Conservation (phyloP, 768 basidiomycete genomes). For the Lactifluus rugatus region DNA sequence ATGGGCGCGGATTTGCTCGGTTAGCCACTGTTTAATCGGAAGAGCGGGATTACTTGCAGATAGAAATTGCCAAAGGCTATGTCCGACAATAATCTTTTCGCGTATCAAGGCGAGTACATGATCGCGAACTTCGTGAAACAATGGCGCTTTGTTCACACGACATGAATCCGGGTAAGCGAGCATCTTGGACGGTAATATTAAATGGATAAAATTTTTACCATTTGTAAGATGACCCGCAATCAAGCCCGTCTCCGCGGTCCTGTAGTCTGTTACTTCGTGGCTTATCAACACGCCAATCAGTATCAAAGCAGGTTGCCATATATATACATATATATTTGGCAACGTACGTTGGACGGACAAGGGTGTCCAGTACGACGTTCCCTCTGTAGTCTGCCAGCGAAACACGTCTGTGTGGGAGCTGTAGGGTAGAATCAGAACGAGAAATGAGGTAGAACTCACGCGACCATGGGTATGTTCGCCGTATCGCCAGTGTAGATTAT, state of each 20-base stretch:
- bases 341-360: constrained; percentile 42
- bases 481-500: constrained; percentile 34
- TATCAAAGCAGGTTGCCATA: neutral
- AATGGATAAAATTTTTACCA: constrained; percentile 27
- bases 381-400: constrained; percentile 43
- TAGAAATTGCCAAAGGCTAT: constrained; percentile 43
- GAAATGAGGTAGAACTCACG: constrained; percentile 29
- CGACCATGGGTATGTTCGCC: constrained; percentile 41
- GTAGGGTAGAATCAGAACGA: neutral
- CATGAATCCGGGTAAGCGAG: neutral
- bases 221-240: constrained; percentile 30
- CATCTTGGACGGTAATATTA: neutral
- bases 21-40: constrained; percentile 1
- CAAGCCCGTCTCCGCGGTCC: constrained; percentile 39
- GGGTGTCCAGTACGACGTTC: constrained; percentile 36
- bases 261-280: constrained; percentile 38
- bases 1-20: neutral
- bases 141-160: constrained; percentile 31
- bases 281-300: constrained; percentile 25
- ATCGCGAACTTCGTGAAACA: constrained; percentile 39
- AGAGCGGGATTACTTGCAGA: constrained; percentile 30
- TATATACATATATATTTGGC: no score
- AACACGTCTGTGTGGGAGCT: constrained; percentile 33
- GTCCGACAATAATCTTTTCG: constrained; percentile 46
- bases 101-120: constrained; percentile 34